Base-by-base conservation (phyloP, 495 filamentous ascomycete genomes). In the Xylaria sp. region DNA sequence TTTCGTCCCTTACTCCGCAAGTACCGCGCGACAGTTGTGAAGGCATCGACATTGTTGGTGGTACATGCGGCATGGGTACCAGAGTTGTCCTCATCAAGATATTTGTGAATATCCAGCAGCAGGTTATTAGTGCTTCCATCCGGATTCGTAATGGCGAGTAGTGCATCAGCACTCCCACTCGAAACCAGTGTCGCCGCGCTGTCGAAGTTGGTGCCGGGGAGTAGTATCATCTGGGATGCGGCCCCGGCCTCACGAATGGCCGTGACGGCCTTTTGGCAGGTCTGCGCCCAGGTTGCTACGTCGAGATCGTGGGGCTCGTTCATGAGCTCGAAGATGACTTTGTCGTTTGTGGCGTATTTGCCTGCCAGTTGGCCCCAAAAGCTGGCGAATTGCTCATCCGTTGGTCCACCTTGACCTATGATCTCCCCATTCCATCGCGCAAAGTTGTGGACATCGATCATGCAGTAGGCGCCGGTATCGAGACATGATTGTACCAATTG, bases 261-360 rank as follows among this genome's bases (percentile, higher is more conserved):
- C 1, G 84, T 86, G 1, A 91, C 87, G 53, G 79, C 86, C 21
- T 82, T 81, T 74, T 90, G 88, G 55, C 85, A 84, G 0, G 86
- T 87, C 5, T 76, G 69, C 0, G 85, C 86, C 88, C 88, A 90
- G 0, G 57, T 71, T 31, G 53, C 72, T 62, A 90, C 81, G 70
- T 86, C 80, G 40, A 83, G 77, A 44, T 86, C 74, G 66, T 88
- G 87, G 5, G 89, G 88, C 75, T 91, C 89, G 75, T 90, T 91
- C 86, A 90, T 89, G 55, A 90, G 76, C 44, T 88, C 88, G 77
- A 90, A 90, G n/a, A 85, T 77, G 31, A 89, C 78, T 17, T 84
- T 85, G 5, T 79, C 61, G n/a, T 83, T 67, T 9, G 41, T 61
- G 24, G 80, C 82, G 71, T 90, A 90, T 63, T 88, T 86, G 14